Conservation (phyloP, 306 rosid species). For the Ceratonia siliqua region DNA sequence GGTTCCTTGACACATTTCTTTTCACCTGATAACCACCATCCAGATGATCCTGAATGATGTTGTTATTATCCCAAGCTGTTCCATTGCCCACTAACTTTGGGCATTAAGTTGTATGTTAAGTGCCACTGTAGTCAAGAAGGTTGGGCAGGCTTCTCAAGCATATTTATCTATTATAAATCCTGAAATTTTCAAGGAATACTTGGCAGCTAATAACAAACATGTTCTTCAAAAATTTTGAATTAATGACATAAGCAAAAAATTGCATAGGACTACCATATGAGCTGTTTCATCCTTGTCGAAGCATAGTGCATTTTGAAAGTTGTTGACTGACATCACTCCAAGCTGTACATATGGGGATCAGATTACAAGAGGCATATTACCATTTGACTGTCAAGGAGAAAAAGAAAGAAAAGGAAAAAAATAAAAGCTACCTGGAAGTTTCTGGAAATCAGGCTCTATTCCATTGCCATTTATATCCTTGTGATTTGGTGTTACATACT, state of each 20-base stretch:
- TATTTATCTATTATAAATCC: slow-evolving; percentile 22
- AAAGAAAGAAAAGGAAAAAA: background rate
- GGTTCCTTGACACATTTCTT: slow-evolving; percentile 29
- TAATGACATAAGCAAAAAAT: slow-evolving; percentile 17
- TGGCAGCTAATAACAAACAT: slow-evolving; percentile 21
- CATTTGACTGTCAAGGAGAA: slow-evolving; percentile 5
- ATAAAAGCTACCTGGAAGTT: slow-evolving; percentile 69
- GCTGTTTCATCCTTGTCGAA: slow-evolving; percentile 52
- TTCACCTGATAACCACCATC: slow-evolving; percentile 6
- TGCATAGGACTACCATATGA: slow-evolving; percentile 30
- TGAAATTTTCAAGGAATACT: slow-evolving; percentile 11
- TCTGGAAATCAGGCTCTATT: slow-evolving; percentile 84
- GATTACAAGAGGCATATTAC: slow-evolving; percentile 26
- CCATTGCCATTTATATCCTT: slow-evolving; percentile 93
- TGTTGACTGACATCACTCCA: slow-evolving; percentile 66
- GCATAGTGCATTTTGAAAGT: slow-evolving; percentile 66
- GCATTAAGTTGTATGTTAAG: slow-evolving; percentile 7
- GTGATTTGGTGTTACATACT: slow-evolving; percentile 89
- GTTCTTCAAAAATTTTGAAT: slow-evolving; percentile 12
- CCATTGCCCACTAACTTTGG: slow-evolving; percentile 1
- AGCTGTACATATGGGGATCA: slow-evolving; percentile 51
- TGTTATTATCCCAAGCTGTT: slow-evolving; percentile 17
- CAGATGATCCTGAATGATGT: slow-evolving; percentile 18
- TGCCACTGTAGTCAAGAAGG: slow-evolving; percentile 22
- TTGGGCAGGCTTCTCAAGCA: slow-evolving; percentile 19